Evolutionary conservation across 495 filamentous ascomycete species (phyloP).

Genomic region (Podospora bellae-mahoneyi): DNA sequence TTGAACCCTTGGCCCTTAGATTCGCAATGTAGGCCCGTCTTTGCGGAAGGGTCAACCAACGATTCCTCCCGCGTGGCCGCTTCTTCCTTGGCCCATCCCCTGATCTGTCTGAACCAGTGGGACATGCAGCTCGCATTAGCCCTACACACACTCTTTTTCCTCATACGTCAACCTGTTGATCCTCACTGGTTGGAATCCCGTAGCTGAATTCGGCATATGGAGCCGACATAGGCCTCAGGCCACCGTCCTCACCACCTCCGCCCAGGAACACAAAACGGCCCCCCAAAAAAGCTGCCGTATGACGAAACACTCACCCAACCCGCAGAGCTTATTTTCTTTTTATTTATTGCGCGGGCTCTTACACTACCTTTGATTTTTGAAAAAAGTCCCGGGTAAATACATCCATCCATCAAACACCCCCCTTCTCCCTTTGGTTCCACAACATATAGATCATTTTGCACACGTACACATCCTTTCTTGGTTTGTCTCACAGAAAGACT

Average conservation of each 20-base stretch:
- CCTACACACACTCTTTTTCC: background rate
- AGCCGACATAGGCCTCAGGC: background rate
- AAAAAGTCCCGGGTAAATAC: background rate
- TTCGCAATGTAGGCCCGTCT: slow-evolving; percentile 22
- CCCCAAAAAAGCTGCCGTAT: background rate
- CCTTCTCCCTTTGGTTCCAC: background rate
- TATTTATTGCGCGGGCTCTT: background rate
- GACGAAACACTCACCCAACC: background rate
- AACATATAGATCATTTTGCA: background rate
- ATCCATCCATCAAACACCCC: background rate
- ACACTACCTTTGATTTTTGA: background rate
- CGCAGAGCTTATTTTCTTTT: background rate
- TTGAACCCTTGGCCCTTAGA: background rate
- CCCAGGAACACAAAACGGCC: background rate
- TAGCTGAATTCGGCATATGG: background rate
- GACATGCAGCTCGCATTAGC: slow-evolving; percentile 10
- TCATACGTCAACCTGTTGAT: background rate
- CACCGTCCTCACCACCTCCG: background rate
- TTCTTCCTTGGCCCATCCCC: slow-evolving; percentile 18
- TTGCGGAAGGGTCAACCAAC: slow-evolving; percentile 18
- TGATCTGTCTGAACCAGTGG: slow-evolving; percentile 8
- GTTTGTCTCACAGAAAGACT: background rate
- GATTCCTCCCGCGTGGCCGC: background rate
- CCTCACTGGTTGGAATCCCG: slow-evolving; percentile 1
- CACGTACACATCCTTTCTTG: background rate